A percentile compares a stretch with the other conserved stretches of the same genome.
Conservation (phyloP, 2,329 filamentous ascomycete species). For the Parastagonospora nodorum region DNA sequence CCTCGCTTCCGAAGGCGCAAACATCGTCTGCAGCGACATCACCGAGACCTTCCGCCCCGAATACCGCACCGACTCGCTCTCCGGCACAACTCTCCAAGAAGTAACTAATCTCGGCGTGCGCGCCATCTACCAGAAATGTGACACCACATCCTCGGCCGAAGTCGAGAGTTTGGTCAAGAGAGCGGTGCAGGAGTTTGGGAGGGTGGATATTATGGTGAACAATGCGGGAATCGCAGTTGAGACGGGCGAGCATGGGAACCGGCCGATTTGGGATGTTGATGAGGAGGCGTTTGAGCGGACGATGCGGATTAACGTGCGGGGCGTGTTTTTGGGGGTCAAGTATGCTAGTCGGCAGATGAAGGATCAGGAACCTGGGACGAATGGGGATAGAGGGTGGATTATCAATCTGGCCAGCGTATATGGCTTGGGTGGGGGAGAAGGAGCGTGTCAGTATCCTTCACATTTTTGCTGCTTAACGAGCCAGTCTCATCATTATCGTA, state of each 20-base stretch:
- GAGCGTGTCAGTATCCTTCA: constrained; percentile 26
- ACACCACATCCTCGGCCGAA: constrained; percentile 51
- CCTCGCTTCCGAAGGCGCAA: constrained; percentile 39
- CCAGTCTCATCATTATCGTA: background rate
- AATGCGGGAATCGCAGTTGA: constrained; percentile 56
- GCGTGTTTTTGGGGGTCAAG: constrained; percentile 53
- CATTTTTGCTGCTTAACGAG: background rate
- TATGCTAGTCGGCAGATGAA: constrained; percentile 57
- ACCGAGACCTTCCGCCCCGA: constrained; percentile 20
- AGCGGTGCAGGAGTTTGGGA: constrained; percentile 52
- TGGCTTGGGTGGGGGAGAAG: constrained; percentile 48
- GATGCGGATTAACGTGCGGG: constrained; percentile 45
- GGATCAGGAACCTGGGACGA: constrained; percentile 48
- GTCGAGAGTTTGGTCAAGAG: constrained; percentile 51
- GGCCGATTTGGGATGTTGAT: constrained; percentile 53
- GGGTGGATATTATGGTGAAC: constrained; percentile 56
- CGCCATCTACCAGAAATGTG: constrained; percentile 44
- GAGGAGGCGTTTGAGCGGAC: constrained; percentile 54
- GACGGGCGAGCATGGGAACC: constrained; percentile 25
- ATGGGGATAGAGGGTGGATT: constrained; percentile 55
- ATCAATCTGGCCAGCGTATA: constrained; percentile 61
- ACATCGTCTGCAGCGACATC: constrained; percentile 40
- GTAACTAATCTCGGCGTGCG: constrained; percentile 33
- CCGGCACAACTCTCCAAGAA: constrained; percentile 39
- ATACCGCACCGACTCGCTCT: constrained; percentile 16